These are phyloP conservation scores for Syncephalis plumigaleata DNA, from an alignment of 371 early-diverging fungal genomes.

Conservation along the genomic window DNA sequence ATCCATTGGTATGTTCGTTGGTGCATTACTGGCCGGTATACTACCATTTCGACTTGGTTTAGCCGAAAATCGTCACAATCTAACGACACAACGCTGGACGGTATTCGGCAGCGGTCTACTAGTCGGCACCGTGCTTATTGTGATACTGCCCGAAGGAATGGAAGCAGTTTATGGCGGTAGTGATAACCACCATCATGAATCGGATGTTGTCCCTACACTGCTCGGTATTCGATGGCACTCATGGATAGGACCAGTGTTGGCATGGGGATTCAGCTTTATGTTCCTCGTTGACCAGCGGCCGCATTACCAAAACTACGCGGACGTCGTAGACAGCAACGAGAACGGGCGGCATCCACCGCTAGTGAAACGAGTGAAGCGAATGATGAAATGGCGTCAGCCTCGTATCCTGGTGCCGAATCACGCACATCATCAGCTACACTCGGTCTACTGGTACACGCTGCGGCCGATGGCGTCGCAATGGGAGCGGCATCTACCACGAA, in stretches of 20 bases:
- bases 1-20: slow-evolving; percentile 60
- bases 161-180: slow-evolving; percentile 55
- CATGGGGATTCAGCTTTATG: slow-evolving; percentile 81
- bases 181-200: no score
- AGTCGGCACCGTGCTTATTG: slow-evolving; percentile 74
- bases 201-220: not conserved
- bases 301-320: slow-evolving; percentile 19
- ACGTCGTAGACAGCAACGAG: slow-evolving; percentile 15
- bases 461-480: slow-evolving; percentile 88
- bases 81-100: slow-evolving; percentile 39
- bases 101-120: slow-evolving; percentile 83
- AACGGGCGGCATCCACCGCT: not conserved
- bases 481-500: slow-evolving; percentile 55
- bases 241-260: slow-evolving; percentile 58
- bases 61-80: slow-evolving; percentile 29
- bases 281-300: slow-evolving; percentile 64
- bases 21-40: slow-evolving; percentile 72
- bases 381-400: slow-evolving; percentile 10
- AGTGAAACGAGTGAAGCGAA: slow-evolving; percentile 3
- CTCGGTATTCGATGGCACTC: slow-evolving; percentile 18
- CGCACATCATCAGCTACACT: slow-evolving; percentile 36
- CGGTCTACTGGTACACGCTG: slow-evolving; percentile 83
- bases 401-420: slow-evolving; percentile 16
- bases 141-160: slow-evolving; percentile 87
- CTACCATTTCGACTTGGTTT: slow-evolving; percentile 70